phyloP scores from a whole-genome alignment of 1,284 basidiomycete species.

The Hymenochaete sp. region DNA sequence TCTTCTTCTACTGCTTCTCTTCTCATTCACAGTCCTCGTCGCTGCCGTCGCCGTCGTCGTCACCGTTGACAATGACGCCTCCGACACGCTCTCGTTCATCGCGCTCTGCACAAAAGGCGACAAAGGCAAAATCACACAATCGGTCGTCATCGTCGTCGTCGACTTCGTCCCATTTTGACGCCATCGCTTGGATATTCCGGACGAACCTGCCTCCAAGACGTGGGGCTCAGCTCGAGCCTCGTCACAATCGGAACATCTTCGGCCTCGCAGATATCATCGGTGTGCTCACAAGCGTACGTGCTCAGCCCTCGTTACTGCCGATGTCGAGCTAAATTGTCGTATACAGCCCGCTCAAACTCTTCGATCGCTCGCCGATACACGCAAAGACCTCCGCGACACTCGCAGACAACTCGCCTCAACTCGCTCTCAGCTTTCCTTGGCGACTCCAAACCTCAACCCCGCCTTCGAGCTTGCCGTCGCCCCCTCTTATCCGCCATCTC shows the following conservation, averaged over 20 bases:
- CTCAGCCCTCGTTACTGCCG: background rate
- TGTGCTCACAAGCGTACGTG: conserved; percentile 64
- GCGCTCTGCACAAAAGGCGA: too few species aligned
- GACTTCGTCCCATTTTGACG: background rate
- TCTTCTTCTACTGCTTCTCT: background rate
- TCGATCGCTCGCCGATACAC: conserved; percentile 68
- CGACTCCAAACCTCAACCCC: too few species aligned
- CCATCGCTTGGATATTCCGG: conserved; percentile 49
- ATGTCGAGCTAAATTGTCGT: conserved; percentile 14
- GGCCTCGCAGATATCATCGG: conserved; percentile 70
- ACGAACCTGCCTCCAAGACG: conserved; percentile 60
- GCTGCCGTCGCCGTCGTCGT: background rate
- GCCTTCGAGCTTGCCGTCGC: too few species aligned
- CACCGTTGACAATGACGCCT: conserved; percentile 1
- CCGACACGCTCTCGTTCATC: background rate
- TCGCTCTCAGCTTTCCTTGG: conserved; percentile 51
- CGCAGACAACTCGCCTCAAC: conserved; percentile 62
- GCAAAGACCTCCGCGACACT: conserved; percentile 64
- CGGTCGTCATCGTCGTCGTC: background rate
- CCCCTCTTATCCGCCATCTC: conserved; percentile 66
- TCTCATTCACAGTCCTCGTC: background rate
- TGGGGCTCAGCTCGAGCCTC: conserved; percentile 49
- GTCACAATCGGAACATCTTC: conserved; percentile 63
- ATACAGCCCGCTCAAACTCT: conserved; percentile 66
- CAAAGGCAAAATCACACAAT: too few species aligned